phyloP scores from a whole-genome alignment of 164 flowering plant genomes.

The Vitis riparia region DNA sequence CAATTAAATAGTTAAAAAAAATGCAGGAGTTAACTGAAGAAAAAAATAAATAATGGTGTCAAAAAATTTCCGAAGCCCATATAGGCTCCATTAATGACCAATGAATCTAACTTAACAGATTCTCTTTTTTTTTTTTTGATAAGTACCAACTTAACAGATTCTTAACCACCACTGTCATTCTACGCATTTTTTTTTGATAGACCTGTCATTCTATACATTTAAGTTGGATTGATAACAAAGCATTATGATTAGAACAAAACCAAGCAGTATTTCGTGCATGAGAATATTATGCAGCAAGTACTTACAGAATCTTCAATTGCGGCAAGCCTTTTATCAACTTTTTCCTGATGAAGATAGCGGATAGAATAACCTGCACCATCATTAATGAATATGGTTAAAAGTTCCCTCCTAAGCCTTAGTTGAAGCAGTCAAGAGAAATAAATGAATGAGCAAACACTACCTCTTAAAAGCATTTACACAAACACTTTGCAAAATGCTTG shows the following conservation, averaged over 20 bases:
- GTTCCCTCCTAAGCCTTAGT: not conserved
- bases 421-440: not conserved
- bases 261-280: not conserved
- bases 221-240: no score
- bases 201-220: no score
- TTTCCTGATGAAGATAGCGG: constrained; percentile 65
- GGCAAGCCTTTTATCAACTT: constrained; percentile 74
- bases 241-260: not conserved
- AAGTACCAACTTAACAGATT: no score
- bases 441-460: not conserved
- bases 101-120: no score
- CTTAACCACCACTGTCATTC: no score
- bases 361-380: constrained; percentile 75
- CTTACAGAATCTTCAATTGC: constrained; percentile 88
- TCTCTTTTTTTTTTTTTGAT: no score
- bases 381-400: not conserved
- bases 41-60: no score
- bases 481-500: not conserved
- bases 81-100: no score
- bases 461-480: not conserved
- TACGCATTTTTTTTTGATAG: no score
- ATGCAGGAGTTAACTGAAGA: no score
- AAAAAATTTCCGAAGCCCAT: no score
- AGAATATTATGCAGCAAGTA: constrained; percentile 1
- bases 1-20: no score